phyloP scores from a whole-genome alignment of 495 filamentous ascomycete genomes.

The Aspergillus ellipticus region DNA sequence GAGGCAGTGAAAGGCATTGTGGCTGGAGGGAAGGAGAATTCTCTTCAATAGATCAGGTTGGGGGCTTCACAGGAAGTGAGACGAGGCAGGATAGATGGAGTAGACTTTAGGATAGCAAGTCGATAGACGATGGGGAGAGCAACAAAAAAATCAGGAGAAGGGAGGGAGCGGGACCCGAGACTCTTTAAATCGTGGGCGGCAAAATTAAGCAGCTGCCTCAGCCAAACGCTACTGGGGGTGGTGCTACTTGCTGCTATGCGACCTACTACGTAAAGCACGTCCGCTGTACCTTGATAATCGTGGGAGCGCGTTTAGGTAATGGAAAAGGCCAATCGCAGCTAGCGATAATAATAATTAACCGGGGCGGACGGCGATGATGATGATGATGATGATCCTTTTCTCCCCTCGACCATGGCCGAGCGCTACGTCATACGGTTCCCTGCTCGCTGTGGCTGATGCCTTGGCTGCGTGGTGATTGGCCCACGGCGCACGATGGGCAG shows the following conservation, averaged over 20 bases:
- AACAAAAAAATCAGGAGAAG: constrained; percentile 7
- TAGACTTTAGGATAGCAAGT: too few relatives aligned
- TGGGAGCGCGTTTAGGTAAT: background rate
- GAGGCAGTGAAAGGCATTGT: constrained; percentile 64
- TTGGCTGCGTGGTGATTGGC: background rate
- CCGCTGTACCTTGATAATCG: background rate
- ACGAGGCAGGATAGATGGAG: background rate
- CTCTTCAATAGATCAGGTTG: background rate
- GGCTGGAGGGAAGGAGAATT: constrained; percentile 9
- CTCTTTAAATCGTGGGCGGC: constrained; percentile 14
- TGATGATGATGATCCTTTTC: background rate
- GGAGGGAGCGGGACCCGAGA: constrained; percentile 5
- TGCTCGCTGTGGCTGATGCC: constrained; percentile 2
- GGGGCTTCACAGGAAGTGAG: background rate
- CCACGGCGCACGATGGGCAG: constrained; percentile 1
- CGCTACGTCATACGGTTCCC: constrained; percentile 2
- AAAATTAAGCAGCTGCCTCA: constrained; percentile 4
- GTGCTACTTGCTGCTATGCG: too few relatives aligned
- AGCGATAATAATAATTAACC: background rate
- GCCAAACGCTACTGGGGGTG: background rate
- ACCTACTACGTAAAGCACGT: background rate
- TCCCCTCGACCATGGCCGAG: background rate
- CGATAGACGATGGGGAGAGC: too few relatives aligned
- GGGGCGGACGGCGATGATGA: background rate
- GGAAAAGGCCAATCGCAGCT: background rate